Evolutionary conservation across 2,329 filamentous ascomycete genomes (phyloP), one percentile per base, ranked within the genome.

Genomic region (Diplodia scrobiculata): DNA sequence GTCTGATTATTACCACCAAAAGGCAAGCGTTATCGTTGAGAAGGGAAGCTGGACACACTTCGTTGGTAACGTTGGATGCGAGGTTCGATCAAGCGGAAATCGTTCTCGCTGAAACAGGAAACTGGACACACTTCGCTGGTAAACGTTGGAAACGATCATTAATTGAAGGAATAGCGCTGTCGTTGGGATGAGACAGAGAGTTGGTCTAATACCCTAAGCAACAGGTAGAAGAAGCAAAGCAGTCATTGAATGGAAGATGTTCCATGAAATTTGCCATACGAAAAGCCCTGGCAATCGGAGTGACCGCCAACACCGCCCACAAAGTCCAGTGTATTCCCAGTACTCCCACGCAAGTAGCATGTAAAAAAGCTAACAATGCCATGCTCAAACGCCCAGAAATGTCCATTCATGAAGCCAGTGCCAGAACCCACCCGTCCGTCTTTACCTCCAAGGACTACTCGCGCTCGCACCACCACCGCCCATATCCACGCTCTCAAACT

Each of bases 401-500:
- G 14, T n/a, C 17, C 51, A 34, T 53, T 14, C 25, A 53, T n/a
- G 25, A 55, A 38, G 52, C n/a, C 38, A 36, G 34, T 3, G 29
- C 29, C 29, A 32, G 10, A n/a, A 17, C 14, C 19, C 29, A 14
- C 13, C 53, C 32, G 14, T 36, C 19, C 6, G 29, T 27, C 14
- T 10, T 19, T 63, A 78, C 67, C 79, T 71, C 72, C 77, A 79
- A 3, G 79, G 78, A 70, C 78, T 80, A 41, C 77, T 79, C 34
- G 65, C 65, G 63, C 72, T 76, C n/a, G 71, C 65, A 59, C 70
- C 72, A 10, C 68, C 73, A 59, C 70, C 72, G 10, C 68, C 73
- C 25, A 73, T 74, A 67, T 82, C 80, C 38, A 79, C 75, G 63
- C 78, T 82, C 73, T 83, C 82, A 71, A 83, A 84, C 54, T 82